phyloP scores from a whole-genome alignment of 2,329 filamentous ascomycete species.

The Bipolaris zeicola region DNA sequence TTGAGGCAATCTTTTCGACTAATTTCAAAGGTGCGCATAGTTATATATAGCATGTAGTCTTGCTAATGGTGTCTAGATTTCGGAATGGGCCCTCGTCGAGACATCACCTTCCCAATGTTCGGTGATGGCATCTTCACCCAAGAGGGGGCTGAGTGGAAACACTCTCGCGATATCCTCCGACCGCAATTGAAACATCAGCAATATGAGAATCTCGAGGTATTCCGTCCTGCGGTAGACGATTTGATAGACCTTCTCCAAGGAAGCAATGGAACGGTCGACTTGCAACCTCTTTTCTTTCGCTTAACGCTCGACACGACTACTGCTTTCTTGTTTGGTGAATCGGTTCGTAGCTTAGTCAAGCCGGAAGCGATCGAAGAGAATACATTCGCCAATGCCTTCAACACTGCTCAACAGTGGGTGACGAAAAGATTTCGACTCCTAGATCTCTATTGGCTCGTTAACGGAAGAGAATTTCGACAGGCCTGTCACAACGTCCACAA shows the following conservation, averaged over 20 bases:
- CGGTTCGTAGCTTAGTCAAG: slow-evolving; percentile 31
- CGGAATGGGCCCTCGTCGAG: slow-evolving; percentile 43
- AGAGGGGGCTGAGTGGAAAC: slow-evolving; percentile 16
- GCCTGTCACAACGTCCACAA: slow-evolving; percentile 36
- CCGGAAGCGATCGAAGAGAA: slow-evolving; percentile 20
- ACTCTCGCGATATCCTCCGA: background rate
- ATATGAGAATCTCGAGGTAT: slow-evolving; percentile 57
- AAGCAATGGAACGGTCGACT: slow-evolving; percentile 14
- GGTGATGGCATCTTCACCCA: slow-evolving; percentile 52
- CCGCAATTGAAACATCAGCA: slow-evolving; percentile 44
- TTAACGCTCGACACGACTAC: slow-evolving; percentile 71
- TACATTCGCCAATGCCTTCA: slow-evolving; percentile 48
- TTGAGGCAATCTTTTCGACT: slow-evolving; percentile 28
- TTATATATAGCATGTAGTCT: background rate
- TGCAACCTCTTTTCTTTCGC: slow-evolving; percentile 63
- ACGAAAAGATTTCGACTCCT: slow-evolving; percentile 44
- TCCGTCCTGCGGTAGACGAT: slow-evolving; percentile 61
- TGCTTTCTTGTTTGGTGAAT: slow-evolving; percentile 69
- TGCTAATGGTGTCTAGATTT: slow-evolving; percentile 41
- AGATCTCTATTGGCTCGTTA: slow-evolving; percentile 53
- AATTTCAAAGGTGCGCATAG: slow-evolving; percentile 25
- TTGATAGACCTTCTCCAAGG: slow-evolving; percentile 58
- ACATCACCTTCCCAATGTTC: slow-evolving; percentile 47
- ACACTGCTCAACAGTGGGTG: slow-evolving; percentile 45
- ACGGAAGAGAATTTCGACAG: slow-evolving; percentile 35